A percentile compares a stretch with the other conserved stretches of the same genome.
These are phyloP conservation scores for Nemania sp. DNA, from an alignment of 2,329 filamentous ascomycete genomes.

Conservation along the genomic window DNA sequence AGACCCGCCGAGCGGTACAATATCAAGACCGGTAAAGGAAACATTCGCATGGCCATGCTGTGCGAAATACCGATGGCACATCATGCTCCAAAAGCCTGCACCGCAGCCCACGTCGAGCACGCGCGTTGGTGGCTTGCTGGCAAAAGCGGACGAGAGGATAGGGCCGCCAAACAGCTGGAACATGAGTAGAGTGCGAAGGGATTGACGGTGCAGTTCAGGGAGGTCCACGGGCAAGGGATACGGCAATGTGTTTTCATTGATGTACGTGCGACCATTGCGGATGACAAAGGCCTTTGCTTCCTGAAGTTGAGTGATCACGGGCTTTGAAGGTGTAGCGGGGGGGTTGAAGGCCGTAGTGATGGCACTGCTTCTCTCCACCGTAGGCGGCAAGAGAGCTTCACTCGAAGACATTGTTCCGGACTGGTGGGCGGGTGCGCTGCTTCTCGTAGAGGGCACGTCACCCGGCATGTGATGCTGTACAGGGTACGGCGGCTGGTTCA, in stretches of 20 bases:
- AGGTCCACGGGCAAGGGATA: slow-evolving; percentile 92
- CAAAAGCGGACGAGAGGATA: slow-evolving; percentile 70
- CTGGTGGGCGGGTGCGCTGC: slow-evolving; percentile 43
- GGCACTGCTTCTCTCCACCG: slow-evolving; percentile 45
- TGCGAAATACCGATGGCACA: slow-evolving; percentile 80
- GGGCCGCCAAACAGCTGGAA: slow-evolving; percentile 81
- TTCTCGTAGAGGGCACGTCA: slow-evolving; percentile 51
- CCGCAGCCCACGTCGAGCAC: slow-evolving; percentile 89
- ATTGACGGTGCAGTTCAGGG: slow-evolving; percentile 84
- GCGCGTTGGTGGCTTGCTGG: slow-evolving; percentile 69
- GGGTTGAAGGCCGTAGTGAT: slow-evolving; percentile 35
- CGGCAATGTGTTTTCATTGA: slow-evolving; percentile 69
- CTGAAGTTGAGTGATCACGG: slow-evolving; percentile 18
- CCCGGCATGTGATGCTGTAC: slow-evolving; percentile 48
- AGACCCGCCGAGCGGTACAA: slow-evolving; percentile 67
- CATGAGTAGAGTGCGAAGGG: slow-evolving; percentile 77
- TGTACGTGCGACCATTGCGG: slow-evolving; percentile 80
- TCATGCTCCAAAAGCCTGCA: slow-evolving; percentile 85
- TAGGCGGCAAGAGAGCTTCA: slow-evolving; percentile 44
- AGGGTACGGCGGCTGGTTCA: slow-evolving; percentile 37
- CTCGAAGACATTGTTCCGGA: slow-evolving; percentile 53
- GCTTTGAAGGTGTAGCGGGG: slow-evolving; percentile 32
- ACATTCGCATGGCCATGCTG: slow-evolving; percentile 69
- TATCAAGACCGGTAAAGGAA: slow-evolving; percentile 80
- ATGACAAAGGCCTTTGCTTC: slow-evolving; percentile 62